A percentile compares a stretch with the other conserved stretches of the same genome.
phyloP scores from a whole-genome alignment of 1,284 basidiomycete species.

The Malassezia pachydermatis region DNA sequence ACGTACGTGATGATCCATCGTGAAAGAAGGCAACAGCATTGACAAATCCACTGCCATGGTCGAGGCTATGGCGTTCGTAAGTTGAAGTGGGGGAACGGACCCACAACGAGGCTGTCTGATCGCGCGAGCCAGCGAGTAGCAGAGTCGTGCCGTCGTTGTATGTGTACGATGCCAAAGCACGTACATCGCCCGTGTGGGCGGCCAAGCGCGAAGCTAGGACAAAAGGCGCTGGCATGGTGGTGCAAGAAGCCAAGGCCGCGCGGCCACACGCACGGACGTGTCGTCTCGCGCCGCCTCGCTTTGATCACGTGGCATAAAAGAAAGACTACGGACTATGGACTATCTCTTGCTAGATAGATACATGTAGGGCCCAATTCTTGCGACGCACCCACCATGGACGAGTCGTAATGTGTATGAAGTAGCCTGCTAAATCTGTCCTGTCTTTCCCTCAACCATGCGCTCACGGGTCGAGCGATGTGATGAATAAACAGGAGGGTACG shows the following conservation, averaged over 20 bases:
- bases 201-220: conserved; percentile 27
- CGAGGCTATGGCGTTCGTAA: conserved; percentile 19
- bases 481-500: conserved; percentile 16
- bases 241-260: background rate
- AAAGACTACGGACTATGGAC: background rate
- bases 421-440: conserved; percentile 13
- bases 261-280: background rate
- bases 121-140: conserved; percentile 23
- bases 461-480: conserved; percentile 16
- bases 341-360: background rate
- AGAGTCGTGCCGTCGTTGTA: conserved; percentile 26
- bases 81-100: background rate
- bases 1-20: conserved; percentile 12
- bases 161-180: conserved; percentile 33
- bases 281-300: background rate
- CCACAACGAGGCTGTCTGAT: conserved; percentile 26
- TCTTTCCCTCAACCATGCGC: conserved; percentile 19
- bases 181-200: conserved; percentile 35
- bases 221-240: conserved; percentile 7
- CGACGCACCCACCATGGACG: background rate
- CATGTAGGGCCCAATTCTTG: conserved; percentile 15
- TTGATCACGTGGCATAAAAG: conserved; percentile 1
- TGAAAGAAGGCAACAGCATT: conserved; percentile 32
- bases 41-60: conserved; percentile 38
- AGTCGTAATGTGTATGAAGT: conserved; percentile 17